Percentiles rank a stretch among this genome's conserved stretches.
These are phyloP conservation scores for Borovskyia barvae DNA, from an alignment of 208 protist species.

Conservation along the genomic window DNA sequence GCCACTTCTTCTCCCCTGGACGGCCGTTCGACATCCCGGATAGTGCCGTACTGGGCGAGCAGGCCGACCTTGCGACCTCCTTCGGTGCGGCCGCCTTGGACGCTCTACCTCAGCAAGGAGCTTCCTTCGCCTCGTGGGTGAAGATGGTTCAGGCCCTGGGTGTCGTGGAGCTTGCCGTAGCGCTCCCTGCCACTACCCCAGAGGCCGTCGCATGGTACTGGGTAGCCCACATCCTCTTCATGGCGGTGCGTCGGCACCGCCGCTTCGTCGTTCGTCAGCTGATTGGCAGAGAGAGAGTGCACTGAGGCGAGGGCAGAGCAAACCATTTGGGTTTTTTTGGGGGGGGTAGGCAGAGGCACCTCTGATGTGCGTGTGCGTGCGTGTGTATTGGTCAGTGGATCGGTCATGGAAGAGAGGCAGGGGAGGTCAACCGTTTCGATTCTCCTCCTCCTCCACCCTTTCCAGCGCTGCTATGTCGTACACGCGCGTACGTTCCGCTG, in stretches of 20 bases:
- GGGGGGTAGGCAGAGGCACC: too few species aligned
- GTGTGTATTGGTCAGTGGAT: too few species aligned
- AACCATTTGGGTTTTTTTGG: too few species aligned
- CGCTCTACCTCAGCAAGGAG: neutral
- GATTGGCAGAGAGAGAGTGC: too few species aligned
- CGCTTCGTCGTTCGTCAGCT: conserved; percentile 18
- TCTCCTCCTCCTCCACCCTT: too few species aligned
- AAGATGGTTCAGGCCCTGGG: conserved; percentile 14
- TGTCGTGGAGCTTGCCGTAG: conserved; percentile 43
- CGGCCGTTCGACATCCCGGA: conserved; percentile 8
- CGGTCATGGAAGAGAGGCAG: too few species aligned
- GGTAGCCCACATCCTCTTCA: conserved; percentile 42
- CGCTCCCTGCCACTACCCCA: conserved; percentile 45
- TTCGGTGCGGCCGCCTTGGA: neutral
- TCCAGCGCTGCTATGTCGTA: too few species aligned
- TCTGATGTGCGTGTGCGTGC: too few species aligned
- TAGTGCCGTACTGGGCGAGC: neutral
- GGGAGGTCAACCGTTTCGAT: too few species aligned
- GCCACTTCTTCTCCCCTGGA: conserved; percentile 37
- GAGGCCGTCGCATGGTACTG: conserved; percentile 55
- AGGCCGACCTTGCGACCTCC: neutral
- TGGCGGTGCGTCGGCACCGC: conserved; percentile 19
- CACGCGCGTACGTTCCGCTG: too few species aligned
- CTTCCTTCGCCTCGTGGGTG: conserved; percentile 7
- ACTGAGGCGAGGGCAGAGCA: too few species aligned